Conservation (phyloP, 345 rosid species). For the Eucalyptus erythrocorys region DNA sequence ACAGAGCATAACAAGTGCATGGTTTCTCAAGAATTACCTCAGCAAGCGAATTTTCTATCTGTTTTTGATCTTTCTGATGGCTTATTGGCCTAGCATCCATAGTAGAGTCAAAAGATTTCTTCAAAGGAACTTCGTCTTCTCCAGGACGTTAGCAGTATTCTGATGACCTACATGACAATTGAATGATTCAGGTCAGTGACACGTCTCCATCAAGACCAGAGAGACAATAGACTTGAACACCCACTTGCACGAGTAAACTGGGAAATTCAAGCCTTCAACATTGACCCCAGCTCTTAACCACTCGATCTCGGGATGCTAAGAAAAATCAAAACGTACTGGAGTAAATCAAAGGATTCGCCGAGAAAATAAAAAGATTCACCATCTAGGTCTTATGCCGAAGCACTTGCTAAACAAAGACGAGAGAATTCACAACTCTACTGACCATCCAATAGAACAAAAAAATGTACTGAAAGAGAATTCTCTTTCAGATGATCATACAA, state of each 20-base stretch:
- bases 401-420: not conserved
- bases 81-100: not conserved
- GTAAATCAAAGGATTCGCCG: not conserved
- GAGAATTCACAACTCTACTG: not conserved
- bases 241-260: not conserved
- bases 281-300: not conserved
- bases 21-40: not conserved
- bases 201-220: not conserved
- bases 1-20: not conserved
- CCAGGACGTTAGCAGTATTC: not conserved
- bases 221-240: not conserved
- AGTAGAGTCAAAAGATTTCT: not conserved
- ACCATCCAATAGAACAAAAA: not conserved
- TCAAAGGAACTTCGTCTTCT: not conserved
- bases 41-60: not conserved
- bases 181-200: not conserved
- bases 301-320: not conserved
- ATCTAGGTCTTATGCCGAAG: not conserved
- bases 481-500: not conserved
- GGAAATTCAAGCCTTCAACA: not conserved
- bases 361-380: not conserved
- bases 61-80: not conserved
- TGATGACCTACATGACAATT: not conserved
- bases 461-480: not conserved
- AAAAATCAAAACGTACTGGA: not conserved